A percentile compares a stretch with the other conserved stretches of the same genome.
These are phyloP conservation scores for Aspergillus tamarii DNA, from an alignment of 2,329 filamentous ascomycete genomes.

Conservation along the genomic window DNA sequence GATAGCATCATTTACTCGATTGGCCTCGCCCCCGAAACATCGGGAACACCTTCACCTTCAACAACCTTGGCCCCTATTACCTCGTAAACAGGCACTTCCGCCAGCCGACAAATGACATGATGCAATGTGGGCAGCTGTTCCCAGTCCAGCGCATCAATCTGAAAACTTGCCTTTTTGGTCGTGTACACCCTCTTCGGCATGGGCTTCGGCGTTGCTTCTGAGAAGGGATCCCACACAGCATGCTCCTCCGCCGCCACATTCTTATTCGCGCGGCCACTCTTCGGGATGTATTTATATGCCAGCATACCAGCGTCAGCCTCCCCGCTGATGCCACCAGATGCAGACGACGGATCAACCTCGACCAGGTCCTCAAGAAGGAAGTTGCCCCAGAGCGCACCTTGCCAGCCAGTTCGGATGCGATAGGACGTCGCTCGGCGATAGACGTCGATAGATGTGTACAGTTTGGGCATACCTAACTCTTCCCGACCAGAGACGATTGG, in stretches of 20 bases:
- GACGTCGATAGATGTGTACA: constrained; percentile 56
- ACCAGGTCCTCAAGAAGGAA: constrained; percentile 41
- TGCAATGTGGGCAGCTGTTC: constrained; percentile 62
- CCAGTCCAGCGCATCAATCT: constrained; percentile 56
- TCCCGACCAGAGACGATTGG: constrained; percentile 63
- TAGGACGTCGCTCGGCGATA: constrained; percentile 38
- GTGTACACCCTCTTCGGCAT: neutral
- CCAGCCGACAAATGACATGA: constrained; percentile 56
- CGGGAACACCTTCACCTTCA: neutral
- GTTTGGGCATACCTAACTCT: constrained; percentile 64
- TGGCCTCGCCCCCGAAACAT: neutral
- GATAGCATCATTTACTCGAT: neutral
- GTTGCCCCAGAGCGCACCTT: constrained; percentile 44
- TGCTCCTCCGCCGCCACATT: constrained; percentile 60
- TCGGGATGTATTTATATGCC: constrained; percentile 47
- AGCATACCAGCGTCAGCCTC: neutral
- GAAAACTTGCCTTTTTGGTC: constrained; percentile 47
- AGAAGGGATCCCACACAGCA: constrained; percentile 42
- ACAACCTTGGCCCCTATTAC: constrained; percentile 39
- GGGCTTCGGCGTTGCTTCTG: constrained; percentile 28
- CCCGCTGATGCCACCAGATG: constrained; percentile 38
- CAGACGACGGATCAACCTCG: constrained; percentile 25
- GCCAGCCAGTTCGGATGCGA: constrained; percentile 45
- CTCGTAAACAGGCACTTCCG: constrained; percentile 60
- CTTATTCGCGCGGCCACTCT: constrained; percentile 50